Conservation (phyloP, 495 filamentous ascomycete species). For the Penicillium nucicola region DNA sequence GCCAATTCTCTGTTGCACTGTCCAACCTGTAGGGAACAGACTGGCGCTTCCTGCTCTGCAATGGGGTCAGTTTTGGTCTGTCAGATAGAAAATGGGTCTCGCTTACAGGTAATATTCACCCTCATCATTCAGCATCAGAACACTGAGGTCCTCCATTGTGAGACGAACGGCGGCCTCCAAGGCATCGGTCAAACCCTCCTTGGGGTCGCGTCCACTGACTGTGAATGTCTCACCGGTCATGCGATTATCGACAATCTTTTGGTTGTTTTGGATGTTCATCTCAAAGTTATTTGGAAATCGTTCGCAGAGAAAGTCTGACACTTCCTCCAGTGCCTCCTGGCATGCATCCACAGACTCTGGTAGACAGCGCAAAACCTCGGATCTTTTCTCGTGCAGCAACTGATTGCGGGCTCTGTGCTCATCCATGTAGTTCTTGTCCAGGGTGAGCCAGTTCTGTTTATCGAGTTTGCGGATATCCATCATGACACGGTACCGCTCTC, state of each 20-base stretch:
- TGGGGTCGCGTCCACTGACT: conserved; percentile 26
- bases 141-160: conserved; percentile 57
- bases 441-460: conserved; percentile 49
- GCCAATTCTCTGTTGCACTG: conserved; percentile 51
- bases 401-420: conserved; percentile 44
- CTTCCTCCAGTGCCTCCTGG: conserved; percentile 48
- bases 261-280: conserved; percentile 24
- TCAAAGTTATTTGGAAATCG: conserved; percentile 47
- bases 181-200: conserved; percentile 35
- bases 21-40: conserved; percentile 57
- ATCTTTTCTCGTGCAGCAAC: conserved; percentile 38
- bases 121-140: conserved; percentile 48
- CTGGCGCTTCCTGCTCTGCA: conserved; percentile 53
- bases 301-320: conserved; percentile 47
- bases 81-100: neutral
- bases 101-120: conserved; percentile 51
- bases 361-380: conserved; percentile 47
- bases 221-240: conserved; percentile 48
- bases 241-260: conserved; percentile 41
- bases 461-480: conserved; percentile 56
- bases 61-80: neutral
- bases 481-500: conserved; percentile 45
- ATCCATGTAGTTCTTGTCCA: conserved; percentile 50
- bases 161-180: conserved; percentile 56
- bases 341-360: conserved; percentile 50